phyloP scores from a whole-genome alignment of 1,139 yeast genomes.

The Scheffersomyces cryptocercus region DNA sequence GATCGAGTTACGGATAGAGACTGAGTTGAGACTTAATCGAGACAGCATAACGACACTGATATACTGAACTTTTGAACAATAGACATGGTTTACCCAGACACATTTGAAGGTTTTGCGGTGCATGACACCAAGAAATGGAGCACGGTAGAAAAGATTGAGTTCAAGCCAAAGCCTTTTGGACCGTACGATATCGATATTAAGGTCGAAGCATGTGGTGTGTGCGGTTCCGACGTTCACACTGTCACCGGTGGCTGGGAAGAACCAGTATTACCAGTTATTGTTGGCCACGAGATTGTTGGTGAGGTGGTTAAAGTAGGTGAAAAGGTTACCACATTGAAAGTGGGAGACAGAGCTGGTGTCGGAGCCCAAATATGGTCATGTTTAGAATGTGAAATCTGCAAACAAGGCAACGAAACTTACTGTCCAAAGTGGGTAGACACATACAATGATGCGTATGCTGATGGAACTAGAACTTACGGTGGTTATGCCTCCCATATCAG shows the following conservation, averaged over 20 bases:
- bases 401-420: constrained; percentile 44
- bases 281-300: constrained; percentile 54
- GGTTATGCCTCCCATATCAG: constrained; percentile 55
- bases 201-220: constrained; percentile 39
- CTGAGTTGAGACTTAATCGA: no score
- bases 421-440: constrained; percentile 45
- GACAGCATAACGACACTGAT: no score
- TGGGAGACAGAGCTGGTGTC: constrained; percentile 52
- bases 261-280: constrained; percentile 30
- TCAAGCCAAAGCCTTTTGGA: constrained; percentile 28
- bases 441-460: constrained; percentile 39
- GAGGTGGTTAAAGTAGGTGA: constrained; percentile 43
- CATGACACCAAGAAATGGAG: constrained; percentile 32
- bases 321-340: constrained; percentile 27
- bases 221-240: constrained; percentile 46
- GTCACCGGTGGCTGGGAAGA: constrained; percentile 43
- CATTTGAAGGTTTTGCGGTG: constrained; percentile 40
- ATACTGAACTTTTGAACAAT: no score
- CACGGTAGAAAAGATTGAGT: constrained; percentile 27
- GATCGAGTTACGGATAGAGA: no score
- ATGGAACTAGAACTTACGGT: constrained; percentile 51
- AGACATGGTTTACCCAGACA: constrained; percentile 22
- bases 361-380: constrained; percentile 54
- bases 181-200: constrained; percentile 35
- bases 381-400: constrained; percentile 45